Base-by-base conservation (phyloP, 257 asterid genomes). In the Solanum paucissectum region DNA sequence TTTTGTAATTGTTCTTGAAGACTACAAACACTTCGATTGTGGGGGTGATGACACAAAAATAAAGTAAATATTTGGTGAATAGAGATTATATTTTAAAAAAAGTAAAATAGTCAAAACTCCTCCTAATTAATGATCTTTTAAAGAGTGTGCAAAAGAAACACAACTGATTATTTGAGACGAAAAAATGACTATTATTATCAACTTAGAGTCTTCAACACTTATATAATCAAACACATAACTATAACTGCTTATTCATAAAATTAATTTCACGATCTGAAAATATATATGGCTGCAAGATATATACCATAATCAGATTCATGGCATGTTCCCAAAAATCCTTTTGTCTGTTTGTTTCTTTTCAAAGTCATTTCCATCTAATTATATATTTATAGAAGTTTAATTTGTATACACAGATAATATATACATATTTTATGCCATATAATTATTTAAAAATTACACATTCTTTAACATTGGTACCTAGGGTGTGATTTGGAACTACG, bases 401-500 rank as follows among this genome's bases (percentile, higher is more conserved):
- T 64, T 64, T 25, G n/a, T 64, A 64, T n/a, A 58, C 12, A 58
- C 11, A 3, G 11, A 58, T 58, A 42, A 42, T 49, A 14, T 49
- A 49, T 13, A 49, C 21, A 14, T 49, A 14, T 62, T 62, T 58
- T 64, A 64, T 64, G 29, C 14, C 0, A 62, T 4, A 3, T 64
- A n/a, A n/a, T n/a, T 5, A 64, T 0, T 64, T 64, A n/a, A 64
- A 58, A 58, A 21, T 38, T 38, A 38, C 42, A 38, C 42, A 38
- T 38, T 38, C 10, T 37, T 37, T 37, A 38, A 38, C 42, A 21
- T n/a, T n/a, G 32, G 4, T 25, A 64, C 16, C 1, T 4, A 10
- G 1, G 0, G 32, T n/a, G 1, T 25, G 20, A 0, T 11, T n/a
- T 64, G 1, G 1, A 64, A 64, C 1, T 11, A 64, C 0, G 36